phyloP scores from a whole-genome alignment of 805 yeast genomes.

The Nakazawaea populi region DNA sequence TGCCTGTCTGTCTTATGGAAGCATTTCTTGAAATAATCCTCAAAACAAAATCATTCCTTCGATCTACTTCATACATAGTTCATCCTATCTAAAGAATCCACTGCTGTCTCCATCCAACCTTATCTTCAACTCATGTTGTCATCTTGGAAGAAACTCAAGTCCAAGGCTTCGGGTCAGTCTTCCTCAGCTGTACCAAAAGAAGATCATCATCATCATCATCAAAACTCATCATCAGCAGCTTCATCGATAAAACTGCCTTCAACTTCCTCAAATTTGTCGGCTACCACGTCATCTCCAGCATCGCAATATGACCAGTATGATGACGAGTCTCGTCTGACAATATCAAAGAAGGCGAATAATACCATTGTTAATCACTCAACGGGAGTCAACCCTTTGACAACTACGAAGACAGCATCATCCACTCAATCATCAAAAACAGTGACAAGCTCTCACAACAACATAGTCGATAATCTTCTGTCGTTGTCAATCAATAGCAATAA shows the following conservation, averaged over 20 bases:
- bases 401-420: slow-evolving; percentile 5
- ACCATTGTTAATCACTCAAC: background rate
- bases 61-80: too few species aligned
- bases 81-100: background rate
- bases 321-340: slow-evolving; percentile 1
- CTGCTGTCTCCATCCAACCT: background rate
- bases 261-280: background rate
- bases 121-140: slow-evolving; percentile 6
- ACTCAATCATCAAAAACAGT: slow-evolving; percentile 10
- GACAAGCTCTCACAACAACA: background rate
- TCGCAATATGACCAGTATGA: slow-evolving; percentile 3
- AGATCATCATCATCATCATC: background rate
- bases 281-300: background rate
- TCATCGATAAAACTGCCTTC: background rate
- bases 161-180: slow-evolving; percentile 9
- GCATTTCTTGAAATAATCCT: too few species aligned
- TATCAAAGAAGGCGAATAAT: slow-evolving; percentile 5
- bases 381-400: background rate
- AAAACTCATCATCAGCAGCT: slow-evolving; percentile 1
- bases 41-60: too few species aligned
- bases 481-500: slow-evolving; percentile 1
- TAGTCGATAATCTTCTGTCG: slow-evolving; percentile 1
- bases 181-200: background rate
- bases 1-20: too few species aligned
- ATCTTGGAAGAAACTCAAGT: slow-evolving; percentile 11